Evolutionary conservation across 371 early-diverging fungal species (phyloP), one percentile per base, ranked within the genome.

Genomic region (Mortierella sp.): DNA sequence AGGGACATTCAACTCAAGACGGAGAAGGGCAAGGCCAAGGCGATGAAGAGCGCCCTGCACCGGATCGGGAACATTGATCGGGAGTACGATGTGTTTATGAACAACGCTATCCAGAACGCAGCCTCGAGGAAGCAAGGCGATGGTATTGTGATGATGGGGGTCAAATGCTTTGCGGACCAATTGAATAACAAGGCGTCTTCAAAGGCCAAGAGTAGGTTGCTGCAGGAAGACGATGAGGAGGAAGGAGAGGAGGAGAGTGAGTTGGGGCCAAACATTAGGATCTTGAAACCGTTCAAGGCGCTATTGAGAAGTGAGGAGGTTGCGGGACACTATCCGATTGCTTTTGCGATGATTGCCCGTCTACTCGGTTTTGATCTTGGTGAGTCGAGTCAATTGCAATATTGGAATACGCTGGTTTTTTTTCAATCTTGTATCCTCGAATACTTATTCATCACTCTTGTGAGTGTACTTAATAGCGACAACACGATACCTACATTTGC

Each of bases 401-500:
- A 60, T 14, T 14, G 21, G 24, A 35, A 35, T 29, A 55, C 41
- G 24, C 46, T 32, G 49, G 55, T 29, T 11, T 65, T n/a, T 49
- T 35, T 51, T 48, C n/a, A 56, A 41, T 55, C 14, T 18, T 46
- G 27, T 1, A 68, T 4, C 54, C 56, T 32, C n/a, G 11, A 14
- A 16, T 14, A 35, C 56, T 70, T n/a, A 41, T 51, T 70, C 29
- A 7, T 72, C 35, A n/a, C 24, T 16, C 70, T 43, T 29, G 1
- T 38, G 27, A 1, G 0, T 29, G 2, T 70, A 70, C 27, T 46
- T 5, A 24, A 12, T 74, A 93, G 96, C 92, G 24, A 93, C 93
- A 68, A 92, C 95, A 4, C 89, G 92, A 71, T 93, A 95, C 82
- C 89, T 97, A 55, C 95, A 93, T 88, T 81, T 97, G 51, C 97